Conservation (phyloP, 129 eudicot genomes). For the Chrysanthemum lavandulifolium region DNA sequence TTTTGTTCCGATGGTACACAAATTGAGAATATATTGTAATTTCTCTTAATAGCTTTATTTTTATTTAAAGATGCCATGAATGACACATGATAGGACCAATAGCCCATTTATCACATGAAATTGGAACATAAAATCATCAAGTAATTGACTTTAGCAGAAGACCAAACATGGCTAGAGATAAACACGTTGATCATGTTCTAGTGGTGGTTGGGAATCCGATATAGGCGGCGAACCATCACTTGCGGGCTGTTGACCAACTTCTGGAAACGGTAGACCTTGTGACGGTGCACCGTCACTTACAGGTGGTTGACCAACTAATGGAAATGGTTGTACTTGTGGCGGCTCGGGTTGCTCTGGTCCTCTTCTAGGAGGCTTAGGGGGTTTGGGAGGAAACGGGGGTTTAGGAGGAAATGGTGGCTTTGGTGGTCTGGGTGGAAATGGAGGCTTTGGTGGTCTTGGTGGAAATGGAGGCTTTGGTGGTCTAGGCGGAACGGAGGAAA, state of each 20-base stretch:
- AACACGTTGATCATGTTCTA: slow-evolving; percentile 12
- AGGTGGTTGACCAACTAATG: slow-evolving; percentile 22
- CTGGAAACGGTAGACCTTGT: neutral
- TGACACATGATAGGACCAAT: slow-evolving; percentile 6
- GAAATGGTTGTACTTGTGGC: slow-evolving; percentile 15
- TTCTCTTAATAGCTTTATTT: slow-evolving; percentile 15
- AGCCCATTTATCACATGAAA: slow-evolving; percentile 24
- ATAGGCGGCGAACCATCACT: neutral
- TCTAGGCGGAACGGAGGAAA: slow-evolving; percentile 44
- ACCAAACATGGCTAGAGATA: slow-evolving; percentile 13
- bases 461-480: slow-evolving; percentile 36
- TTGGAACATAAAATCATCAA: slow-evolving; percentile 1
- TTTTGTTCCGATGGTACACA: slow-evolving; percentile 6
- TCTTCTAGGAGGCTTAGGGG: slow-evolving; percentile 24
- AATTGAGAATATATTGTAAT: neutral
- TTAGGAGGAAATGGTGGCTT: slow-evolving; percentile 2
- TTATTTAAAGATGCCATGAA: slow-evolving; percentile 23
- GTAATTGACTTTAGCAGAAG: neutral
- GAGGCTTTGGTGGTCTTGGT: slow-evolving; percentile 28
- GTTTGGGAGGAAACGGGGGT: slow-evolving; percentile 35
- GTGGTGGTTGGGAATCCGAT: slow-evolving; percentile 6
- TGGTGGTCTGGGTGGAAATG: slow-evolving; percentile 5
- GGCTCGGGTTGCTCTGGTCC: slow-evolving; percentile 14
- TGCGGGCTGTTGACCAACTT: neutral
- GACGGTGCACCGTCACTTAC: neutral